A percentile compares a stretch with the other conserved stretches of the same genome.
phyloP scores from a whole-genome alignment of 805 yeast genomes.

The Isabelozyma rhagii region DNA sequence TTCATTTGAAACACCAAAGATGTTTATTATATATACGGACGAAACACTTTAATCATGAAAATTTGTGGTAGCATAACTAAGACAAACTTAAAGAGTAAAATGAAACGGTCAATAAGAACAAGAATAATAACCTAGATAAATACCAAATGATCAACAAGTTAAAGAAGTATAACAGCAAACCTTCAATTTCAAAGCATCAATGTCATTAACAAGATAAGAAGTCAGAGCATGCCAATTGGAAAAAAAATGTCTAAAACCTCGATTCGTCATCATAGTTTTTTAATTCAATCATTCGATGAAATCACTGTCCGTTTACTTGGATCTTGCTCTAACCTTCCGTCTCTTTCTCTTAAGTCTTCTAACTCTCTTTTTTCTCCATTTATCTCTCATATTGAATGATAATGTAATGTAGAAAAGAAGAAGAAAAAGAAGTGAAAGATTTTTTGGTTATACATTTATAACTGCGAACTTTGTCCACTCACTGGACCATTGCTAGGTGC shows the following conservation, averaged over 20 bases:
- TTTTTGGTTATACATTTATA: slow-evolving; percentile 3
- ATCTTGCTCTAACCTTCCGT: slow-evolving; percentile 99
- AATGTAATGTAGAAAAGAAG: slow-evolving; percentile 19
- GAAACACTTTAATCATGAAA: slow-evolving; percentile 1
- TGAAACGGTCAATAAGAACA: slow-evolving; percentile 4
- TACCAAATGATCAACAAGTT: background rate
- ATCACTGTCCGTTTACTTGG: slow-evolving; percentile 73
- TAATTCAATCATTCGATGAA: background rate
- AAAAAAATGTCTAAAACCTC: background rate
- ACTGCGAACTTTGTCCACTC: background rate
- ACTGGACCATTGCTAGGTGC: slow-evolving; percentile 3
- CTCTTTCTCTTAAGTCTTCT: slow-evolving; percentile 99
- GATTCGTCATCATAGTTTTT: background rate
- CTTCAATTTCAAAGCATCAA: background rate
- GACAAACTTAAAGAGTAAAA: slow-evolving; percentile 1
- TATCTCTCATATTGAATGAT: slow-evolving; percentile 74
- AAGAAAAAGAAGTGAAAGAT: slow-evolving; percentile 9
- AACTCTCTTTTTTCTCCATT: slow-evolving; percentile 99
- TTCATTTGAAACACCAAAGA: background rate
- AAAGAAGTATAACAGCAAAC: background rate
- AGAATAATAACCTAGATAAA: slow-evolving; percentile 3
- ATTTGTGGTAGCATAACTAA: background rate
- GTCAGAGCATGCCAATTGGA: background rate
- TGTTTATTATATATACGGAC: slow-evolving; percentile 4
- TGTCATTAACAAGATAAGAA: background rate